Conservation (phyloP, 768 basidiomycete genomes). For the Lactifluus piperatus region DNA sequence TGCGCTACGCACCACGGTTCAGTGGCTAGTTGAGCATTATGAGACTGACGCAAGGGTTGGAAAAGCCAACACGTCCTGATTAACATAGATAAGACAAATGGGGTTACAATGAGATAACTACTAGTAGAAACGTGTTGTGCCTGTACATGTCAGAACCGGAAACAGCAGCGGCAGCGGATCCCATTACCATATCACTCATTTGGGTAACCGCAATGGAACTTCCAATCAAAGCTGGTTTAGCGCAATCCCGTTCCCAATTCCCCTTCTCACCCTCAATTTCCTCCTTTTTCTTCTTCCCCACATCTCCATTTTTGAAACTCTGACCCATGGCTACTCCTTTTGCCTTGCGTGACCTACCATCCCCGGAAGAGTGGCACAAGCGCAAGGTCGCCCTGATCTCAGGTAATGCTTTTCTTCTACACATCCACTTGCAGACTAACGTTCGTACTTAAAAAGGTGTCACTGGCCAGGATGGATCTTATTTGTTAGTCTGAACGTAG, state of each 20-base stretch:
- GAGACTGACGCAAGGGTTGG: slow-evolving; percentile 55
- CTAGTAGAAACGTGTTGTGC: too few species aligned
- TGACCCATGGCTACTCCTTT: slow-evolving; percentile 35
- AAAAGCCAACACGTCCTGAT: slow-evolving; percentile 21
- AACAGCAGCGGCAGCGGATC: too few species aligned
- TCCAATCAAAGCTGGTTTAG: neutral
- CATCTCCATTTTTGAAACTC: neutral
- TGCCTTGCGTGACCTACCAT: slow-evolving; percentile 44
- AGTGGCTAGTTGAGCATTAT: slow-evolving; percentile 86
- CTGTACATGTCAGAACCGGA: too few species aligned
- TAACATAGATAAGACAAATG: too few species aligned
- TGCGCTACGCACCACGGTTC: slow-evolving; percentile 68
- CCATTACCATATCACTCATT: neutral
- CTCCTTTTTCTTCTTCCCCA: neutral
- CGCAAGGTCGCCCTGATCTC: slow-evolving; percentile 92
- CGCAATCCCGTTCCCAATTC: neutral
- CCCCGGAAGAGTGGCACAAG: slow-evolving; percentile 77
- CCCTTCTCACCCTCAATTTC: neutral
- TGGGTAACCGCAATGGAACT: neutral
- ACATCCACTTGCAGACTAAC: slow-evolving; percentile 8
- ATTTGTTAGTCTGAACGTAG: slow-evolving; percentile 50
- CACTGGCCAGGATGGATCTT: slow-evolving; percentile 95
- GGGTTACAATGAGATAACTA: too few species aligned
- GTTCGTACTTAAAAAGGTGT: slow-evolving; percentile 49
- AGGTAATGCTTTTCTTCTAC: slow-evolving; percentile 37